These are phyloP conservation scores for Fusarium subtropicale DNA, from an alignment of 2,329 filamentous ascomycete genomes.

Conservation along the genomic window DNA sequence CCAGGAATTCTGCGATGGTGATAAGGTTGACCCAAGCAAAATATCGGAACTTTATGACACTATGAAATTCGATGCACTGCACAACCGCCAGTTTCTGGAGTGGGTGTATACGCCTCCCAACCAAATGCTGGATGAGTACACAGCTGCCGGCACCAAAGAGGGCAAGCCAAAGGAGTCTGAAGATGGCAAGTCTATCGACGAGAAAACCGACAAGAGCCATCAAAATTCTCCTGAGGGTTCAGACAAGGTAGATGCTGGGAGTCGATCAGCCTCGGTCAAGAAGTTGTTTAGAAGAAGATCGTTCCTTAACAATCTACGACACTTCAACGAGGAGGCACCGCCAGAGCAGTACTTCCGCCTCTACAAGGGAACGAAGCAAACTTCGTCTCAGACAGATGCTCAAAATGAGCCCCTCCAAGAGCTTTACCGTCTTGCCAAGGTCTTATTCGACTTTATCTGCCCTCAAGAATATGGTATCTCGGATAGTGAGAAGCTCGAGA, in stretches of 20 bases:
- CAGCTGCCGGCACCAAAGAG: conserved; percentile 57
- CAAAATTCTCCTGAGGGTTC: conserved; percentile 50
- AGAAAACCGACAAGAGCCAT: conserved; percentile 51
- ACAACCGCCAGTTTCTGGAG: conserved; percentile 95
- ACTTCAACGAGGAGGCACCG: conserved; percentile 65
- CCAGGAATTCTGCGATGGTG: conserved; percentile 92
- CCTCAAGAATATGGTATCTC: conserved; percentile 98
- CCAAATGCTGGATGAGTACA: conserved; percentile 77
- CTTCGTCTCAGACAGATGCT: conserved; percentile 79
- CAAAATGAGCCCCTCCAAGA: conserved; percentile 90
- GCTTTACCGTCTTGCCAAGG: conserved; percentile 91
- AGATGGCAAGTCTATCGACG: conserved; percentile 55
- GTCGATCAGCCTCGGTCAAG: conserved; percentile 52
- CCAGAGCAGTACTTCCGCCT: conserved; percentile 88
- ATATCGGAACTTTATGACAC: conserved; percentile 98
- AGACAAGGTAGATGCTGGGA: conserved; percentile 56
- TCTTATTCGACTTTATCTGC: conserved; percentile 97
- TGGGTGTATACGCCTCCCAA: conserved; percentile 95
- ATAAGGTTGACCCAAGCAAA: conserved; percentile 99
- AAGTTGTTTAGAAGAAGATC: conserved; percentile 70
- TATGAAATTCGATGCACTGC: conserved; percentile 98
- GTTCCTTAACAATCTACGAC: conserved; percentile 66
- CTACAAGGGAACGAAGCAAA: conserved; percentile 79
- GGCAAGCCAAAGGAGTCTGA: conserved; percentile 57
- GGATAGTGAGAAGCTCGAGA: conserved; percentile 97